Base-by-base conservation (phyloP, 176 grass and related monocot species). In the Elymus sibiricus region DNA sequence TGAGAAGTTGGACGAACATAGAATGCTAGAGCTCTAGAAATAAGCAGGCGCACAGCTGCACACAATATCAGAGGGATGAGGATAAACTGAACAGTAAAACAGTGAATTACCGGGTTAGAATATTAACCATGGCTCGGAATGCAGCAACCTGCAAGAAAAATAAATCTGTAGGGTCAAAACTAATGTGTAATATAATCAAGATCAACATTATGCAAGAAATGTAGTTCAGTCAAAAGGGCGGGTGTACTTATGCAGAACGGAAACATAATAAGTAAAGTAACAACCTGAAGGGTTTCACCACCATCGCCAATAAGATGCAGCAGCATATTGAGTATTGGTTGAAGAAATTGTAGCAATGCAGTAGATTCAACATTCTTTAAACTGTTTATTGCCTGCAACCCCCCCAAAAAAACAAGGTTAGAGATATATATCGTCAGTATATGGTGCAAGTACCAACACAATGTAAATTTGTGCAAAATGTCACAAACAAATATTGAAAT, bases 81-180 rank as follows among this genome's bases (percentile, higher is more conserved):
- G n/a, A 78, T 47, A 43, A 80, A 90, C 34, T 24, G 16, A 37
- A 87, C 58, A 88, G 69, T 10, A 55, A 67, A 92, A 55, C 17
- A 80, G 13, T 25, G 63, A 80, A 55, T 46, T 91, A 98, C 97
- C 97, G 70, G 28, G 94, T 99, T 84, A 99, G 83, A 84, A 99
- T 99, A 89, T 99, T 99, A 73, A 99, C 97, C 97, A 99, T 99
- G 58, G 97, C 94, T 67, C 97, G 93, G 88, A 99, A 99, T 67
- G 97, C 97, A 60, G 97, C 97, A 85, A 99, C 97, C 97, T 99
- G 79, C 58, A 86, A 83, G 40, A 82, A 35, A 64, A 65, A 62
- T 49, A 78, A 19, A 56, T 32, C 32, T 17, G 69, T 78, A 79
- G n/a, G 27, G 86, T 79, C 61, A 56, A 86, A 83, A 75, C 42